phyloP scores from a whole-genome alignment of 352 stramenopile species.

The Achlya hypogyna region DNA sequence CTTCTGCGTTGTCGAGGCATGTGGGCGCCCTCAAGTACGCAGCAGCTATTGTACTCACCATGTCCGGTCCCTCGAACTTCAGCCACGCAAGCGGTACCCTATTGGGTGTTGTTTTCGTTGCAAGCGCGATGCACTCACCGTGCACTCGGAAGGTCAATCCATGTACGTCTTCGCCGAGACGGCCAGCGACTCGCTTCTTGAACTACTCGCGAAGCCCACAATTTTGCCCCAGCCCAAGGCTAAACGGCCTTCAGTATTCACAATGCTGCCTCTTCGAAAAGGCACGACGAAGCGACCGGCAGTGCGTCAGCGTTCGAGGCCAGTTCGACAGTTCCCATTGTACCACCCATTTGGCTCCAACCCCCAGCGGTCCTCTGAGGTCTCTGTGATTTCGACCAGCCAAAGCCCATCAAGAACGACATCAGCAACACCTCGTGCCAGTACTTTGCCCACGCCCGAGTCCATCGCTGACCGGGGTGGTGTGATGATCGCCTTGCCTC shows the following conservation, averaged over 20 bases:
- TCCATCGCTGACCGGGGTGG: too few species aligned
- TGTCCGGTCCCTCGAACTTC: not conserved
- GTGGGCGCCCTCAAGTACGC: not conserved
- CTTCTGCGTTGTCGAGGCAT: not conserved
- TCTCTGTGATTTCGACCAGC: too few species aligned
- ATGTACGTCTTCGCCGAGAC: not conserved
- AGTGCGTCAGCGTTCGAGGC: too few species aligned
- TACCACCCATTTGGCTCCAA: not conserved
- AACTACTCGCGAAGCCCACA: not conserved
- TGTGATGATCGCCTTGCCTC: too few species aligned
- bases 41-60: not conserved
- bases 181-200: not conserved
- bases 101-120: not conserved
- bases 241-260: not conserved
- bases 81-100: not conserved
- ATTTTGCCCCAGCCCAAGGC: not conserved
- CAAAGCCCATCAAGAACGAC: not conserved
- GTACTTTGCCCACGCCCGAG: not conserved
- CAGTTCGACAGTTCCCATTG: not conserved
- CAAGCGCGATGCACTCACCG: not conserved
- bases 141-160: not conserved
- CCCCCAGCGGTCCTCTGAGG: not conserved
- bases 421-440: not conserved
- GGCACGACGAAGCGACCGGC: not conserved
- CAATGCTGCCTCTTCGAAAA: not conserved